Evolutionary conservation across 139 green algal species (phyloP), one percentile per base, ranked within the genome.

Genomic region (Volvox africanus): DNA sequence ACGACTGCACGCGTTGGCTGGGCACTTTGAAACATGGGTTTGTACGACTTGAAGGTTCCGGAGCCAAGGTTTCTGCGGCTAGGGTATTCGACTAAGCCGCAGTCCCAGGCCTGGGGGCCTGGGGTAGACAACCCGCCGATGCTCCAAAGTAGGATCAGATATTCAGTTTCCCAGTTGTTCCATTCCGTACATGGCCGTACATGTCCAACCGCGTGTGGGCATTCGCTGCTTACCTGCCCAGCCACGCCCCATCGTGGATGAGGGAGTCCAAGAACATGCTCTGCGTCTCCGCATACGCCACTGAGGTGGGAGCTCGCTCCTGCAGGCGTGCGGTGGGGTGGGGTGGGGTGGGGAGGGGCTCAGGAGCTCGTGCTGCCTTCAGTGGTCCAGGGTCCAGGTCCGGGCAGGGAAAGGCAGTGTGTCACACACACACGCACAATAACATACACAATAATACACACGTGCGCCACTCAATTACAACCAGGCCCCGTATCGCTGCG

Each of bases 271-370:
- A 93, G 79, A 96, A 96, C 97, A 95, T 94, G 88, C n/a, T 87
- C 88, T 93, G 93, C 69, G 93, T 96, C 92, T 98, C 96, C 0
- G 96, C 97, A 86, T 97, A 97, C 0, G 97, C 96, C 50, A 98
- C 97, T 14, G 79, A 94, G 32, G 94, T 97, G 71, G 96, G 96
- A 0, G 96, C 96, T 44, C 92, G 84, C 92, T 94, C 92, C 92
- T 93, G 89, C 0, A 3, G n/a, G 28, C 62, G 24, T 26, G 65
- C 2, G 65, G 16, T 6, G 65, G 65, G 6, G 16, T 26, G 11
- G 11, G 65, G 65, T 73, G 21, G 65, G 21, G 21, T 73, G 16
- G 11, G 65, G 65, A 55, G 44, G 44, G 9, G 67, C n/a, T n/a
- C n/a, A n/a, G n/a, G n/a, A n/a, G n/a, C n/a, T n/a, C n/a, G n/a